These are phyloP conservation scores for Botrytis elliptica DNA, from an alignment of 2,329 filamentous ascomycete species.

Conservation along the genomic window DNA sequence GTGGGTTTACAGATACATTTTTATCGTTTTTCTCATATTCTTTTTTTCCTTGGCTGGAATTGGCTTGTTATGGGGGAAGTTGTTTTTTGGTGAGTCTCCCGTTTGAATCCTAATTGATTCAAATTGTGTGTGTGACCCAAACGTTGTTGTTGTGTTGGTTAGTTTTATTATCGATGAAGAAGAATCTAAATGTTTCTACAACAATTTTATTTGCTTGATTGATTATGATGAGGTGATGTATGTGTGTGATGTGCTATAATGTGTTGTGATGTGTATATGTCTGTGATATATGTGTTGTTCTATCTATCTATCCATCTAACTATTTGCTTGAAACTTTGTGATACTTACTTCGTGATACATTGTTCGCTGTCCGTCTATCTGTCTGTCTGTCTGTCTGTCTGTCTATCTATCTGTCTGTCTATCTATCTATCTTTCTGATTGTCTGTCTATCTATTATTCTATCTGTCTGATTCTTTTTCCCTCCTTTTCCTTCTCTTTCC, in stretches of 20 bases:
- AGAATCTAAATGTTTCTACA: constrained; percentile 1
- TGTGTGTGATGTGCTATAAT: neutral
- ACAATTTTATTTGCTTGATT: neutral
- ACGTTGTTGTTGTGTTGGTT: constrained; percentile 9
- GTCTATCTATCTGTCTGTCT: too few relatives aligned
- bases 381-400: too few relatives aligned
- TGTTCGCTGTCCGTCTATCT: too few relatives aligned
- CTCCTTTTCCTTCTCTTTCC: too few relatives aligned
- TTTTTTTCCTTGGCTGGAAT: constrained; percentile 22
- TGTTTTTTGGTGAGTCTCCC: constrained; percentile 37
- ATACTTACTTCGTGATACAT: too few relatives aligned
- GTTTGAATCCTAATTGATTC: constrained; percentile 9
- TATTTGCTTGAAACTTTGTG: too few relatives aligned
- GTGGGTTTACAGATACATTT: neutral
- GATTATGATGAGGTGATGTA: neutral
- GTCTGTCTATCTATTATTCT: too few relatives aligned
- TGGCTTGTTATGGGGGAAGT: constrained; percentile 20
- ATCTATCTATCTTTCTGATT: too few relatives aligned
- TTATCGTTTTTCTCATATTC: neutral
- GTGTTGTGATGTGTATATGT: too few relatives aligned
- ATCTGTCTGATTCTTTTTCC: too few relatives aligned
- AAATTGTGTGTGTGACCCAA: constrained; percentile 15
- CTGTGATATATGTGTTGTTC: too few relatives aligned
- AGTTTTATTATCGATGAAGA: constrained; percentile 7
- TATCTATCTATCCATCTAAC: too few relatives aligned